A percentile compares a stretch with the other conserved stretches of the same genome.
phyloP scores from a whole-genome alignment of 108 stramenopile species.

The Conticribra weissflogii region DNA sequence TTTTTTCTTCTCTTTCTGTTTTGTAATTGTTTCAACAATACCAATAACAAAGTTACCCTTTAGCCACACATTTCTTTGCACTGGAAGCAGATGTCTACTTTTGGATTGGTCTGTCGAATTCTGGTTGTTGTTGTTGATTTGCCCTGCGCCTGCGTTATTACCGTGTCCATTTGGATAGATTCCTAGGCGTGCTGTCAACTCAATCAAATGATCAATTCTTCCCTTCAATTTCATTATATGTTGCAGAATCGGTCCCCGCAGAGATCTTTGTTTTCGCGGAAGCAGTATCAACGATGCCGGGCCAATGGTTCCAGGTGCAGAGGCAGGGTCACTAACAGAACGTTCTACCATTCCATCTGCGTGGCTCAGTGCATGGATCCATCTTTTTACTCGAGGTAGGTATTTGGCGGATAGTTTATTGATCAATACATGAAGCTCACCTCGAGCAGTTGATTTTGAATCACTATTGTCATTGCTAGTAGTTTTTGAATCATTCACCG shows the following conservation, averaged over 20 bases:
- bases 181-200: constrained; percentile 17
- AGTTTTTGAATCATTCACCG: neutral
- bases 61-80: neutral
- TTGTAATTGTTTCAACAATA: neutral
- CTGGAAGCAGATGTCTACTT: neutral
- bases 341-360: constrained; percentile 46
- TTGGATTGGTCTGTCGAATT: neutral
- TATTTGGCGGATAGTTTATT: constrained; percentile 13
- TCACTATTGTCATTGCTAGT: neutral
- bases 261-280: constrained; percentile 18
- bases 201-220: constrained; percentile 26
- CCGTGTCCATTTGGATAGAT: neutral
- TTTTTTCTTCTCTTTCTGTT: neutral
- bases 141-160: too few relatives aligned
- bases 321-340: constrained; percentile 32
- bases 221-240: constrained; percentile 40
- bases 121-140: too few relatives aligned
- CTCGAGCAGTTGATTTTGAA: neutral
- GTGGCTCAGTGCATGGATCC: constrained; percentile 45
- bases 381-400: constrained; percentile 30
- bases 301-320: neutral
- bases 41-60: neutral
- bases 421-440: constrained; percentile 24
- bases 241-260: constrained; percentile 23
- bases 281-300: constrained; percentile 35